Percentiles rank a stretch among this genome's conserved stretches.
These are phyloP conservation scores for Raphanus sativus DNA, from an alignment of 345 rosid species.

Conservation along the genomic window DNA sequence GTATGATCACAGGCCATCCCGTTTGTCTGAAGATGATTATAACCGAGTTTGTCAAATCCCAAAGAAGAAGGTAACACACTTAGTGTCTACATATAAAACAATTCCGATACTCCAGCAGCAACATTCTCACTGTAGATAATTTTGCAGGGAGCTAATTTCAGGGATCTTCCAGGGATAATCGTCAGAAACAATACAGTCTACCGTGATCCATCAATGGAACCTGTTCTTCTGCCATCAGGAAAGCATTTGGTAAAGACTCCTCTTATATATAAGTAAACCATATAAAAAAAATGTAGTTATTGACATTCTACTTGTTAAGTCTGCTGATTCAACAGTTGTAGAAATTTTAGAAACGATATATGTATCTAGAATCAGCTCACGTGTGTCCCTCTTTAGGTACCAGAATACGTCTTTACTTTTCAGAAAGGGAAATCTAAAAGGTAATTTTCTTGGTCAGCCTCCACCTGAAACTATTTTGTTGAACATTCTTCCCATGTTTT, in stretches of 20 bases:
- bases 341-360: not conserved
- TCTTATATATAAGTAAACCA: not conserved
- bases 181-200: conserved; percentile 63
- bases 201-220: conserved; percentile 55
- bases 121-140: conserved; percentile 25
- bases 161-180: conserved; percentile 86
- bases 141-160: conserved; percentile 83
- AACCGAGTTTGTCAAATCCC: conserved; percentile 79
- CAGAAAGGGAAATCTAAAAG: conserved; percentile 86
- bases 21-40: conserved; percentile 58
- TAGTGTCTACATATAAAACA: not conserved
- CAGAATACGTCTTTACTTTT: conserved; percentile 61
- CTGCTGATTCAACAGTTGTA: not conserved
- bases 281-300: not conserved
- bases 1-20: conserved; percentile 71
- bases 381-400: conserved; percentile 53
- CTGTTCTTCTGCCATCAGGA: conserved; percentile 71
- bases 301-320: conserved; percentile 7
- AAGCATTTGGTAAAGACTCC: conserved; percentile 63
- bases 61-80: conserved; percentile 68
- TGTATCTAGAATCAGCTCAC: conserved; percentile 15
- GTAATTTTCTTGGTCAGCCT: conserved; percentile 36
- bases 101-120: not conserved
- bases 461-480: conserved; percentile 6
- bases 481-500: not conserved